Evolutionary conservation across 2,329 filamentous ascomycete species (phyloP), one percentile per base, ranked within the genome.

Genomic region (Blastomyces silverae): DNA sequence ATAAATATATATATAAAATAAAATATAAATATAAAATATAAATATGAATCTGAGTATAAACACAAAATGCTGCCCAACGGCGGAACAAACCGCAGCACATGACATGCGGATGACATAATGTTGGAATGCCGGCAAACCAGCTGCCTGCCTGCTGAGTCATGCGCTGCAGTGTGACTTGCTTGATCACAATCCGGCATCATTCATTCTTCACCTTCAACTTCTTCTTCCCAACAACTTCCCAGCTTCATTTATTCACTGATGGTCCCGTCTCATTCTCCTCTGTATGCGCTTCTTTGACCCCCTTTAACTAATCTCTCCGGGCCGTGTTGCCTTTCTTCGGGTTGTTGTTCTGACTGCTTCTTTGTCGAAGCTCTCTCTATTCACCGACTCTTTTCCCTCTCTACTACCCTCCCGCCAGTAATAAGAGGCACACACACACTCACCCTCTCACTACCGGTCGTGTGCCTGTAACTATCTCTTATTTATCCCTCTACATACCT

Each of bases 401-500:
- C 57, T 5, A 22, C 8, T 48, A 15, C 11, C 11, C 13, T 34
- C 13, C 7, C n/a, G 31, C 42, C 58, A 39, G 17, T n/a, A 1
- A 22, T 39, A 7, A 37, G 34, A 22, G n/a, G 3, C 55, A 57
- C 13, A 39, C 20, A 34, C 13, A 39, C n/a, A 22, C 17, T 48
- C 44, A 13, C 39, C 31, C 15, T 22, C 34, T 31, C 60, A 20
- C 20, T 31, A 4, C n/a, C 42, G 48, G 31, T 39, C 46, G 60
- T 62, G 60, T 62, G 60, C 60, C 60, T 28, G 60, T 62, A n/a
- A 39, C 34, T 48, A 20, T 48, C 17, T 39, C 46, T 17, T 55
- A 39, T 37, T 25, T 37, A 34, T 15, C 31, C 28, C 13, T 53
- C 31, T 39, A 8, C 17, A 39, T 37, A 53, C 50, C 34, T 50